Evolutionary conservation across 2,329 filamentous ascomycete genomes (phyloP).

Genomic region (Arthrobotrys entomopaga): DNA sequence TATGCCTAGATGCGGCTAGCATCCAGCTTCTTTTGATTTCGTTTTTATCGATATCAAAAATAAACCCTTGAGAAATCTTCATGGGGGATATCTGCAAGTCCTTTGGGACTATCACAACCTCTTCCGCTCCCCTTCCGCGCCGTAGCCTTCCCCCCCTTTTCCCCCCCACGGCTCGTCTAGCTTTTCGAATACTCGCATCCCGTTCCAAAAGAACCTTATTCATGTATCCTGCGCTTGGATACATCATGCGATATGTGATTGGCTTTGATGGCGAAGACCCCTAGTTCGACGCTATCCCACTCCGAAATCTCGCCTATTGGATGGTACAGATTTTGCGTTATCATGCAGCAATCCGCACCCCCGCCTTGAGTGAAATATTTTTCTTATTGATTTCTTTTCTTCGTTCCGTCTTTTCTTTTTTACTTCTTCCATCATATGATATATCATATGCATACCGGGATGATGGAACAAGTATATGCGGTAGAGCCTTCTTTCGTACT

Average conservation of each 20-base stretch:
- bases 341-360: constrained; percentile 55
- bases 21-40: constrained; percentile 58
- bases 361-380: constrained; percentile 54
- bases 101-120: constrained; percentile 29
- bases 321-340: constrained; percentile 41
- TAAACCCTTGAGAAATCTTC: constrained; percentile 20
- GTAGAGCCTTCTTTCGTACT: constrained; percentile 53
- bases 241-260: constrained; percentile 55
- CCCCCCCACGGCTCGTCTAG: constrained; percentile 17
- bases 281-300: constrained; percentile 55
- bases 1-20: constrained; percentile 33
- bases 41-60: constrained; percentile 26
- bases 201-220: constrained; percentile 14
- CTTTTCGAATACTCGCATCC: constrained; percentile 50
- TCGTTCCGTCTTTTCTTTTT: constrained; percentile 2
- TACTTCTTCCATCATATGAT: constrained; percentile 30
- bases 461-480: constrained; percentile 51
- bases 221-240: constrained; percentile 52
- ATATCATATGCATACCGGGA: constrained; percentile 50
- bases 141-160: constrained; percentile 14
- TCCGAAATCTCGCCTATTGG: constrained; percentile 55
- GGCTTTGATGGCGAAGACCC: constrained; percentile 52
- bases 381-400: constrained; percentile 17
- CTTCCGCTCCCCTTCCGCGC: constrained; percentile 16
- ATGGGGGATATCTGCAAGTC: constrained; percentile 35